These are phyloP conservation scores for Jamesozyma piceae DNA, from an alignment of 805 yeast species.

Conservation along the genomic window DNA sequence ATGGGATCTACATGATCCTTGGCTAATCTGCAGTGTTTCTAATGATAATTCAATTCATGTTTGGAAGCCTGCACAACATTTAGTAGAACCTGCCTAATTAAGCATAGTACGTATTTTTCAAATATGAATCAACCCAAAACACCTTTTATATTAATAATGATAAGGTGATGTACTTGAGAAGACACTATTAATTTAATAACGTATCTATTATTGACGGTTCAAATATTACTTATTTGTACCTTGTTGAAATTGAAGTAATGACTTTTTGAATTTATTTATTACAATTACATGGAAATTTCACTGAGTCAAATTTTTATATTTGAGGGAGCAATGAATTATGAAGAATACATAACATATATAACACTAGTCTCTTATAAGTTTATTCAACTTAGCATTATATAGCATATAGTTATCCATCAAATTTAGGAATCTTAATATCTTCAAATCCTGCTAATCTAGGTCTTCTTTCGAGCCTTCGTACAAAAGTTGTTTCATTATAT, in stretches of 20 bases:
- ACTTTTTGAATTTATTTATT: too few relatives aligned
- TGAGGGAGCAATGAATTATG: too few relatives aligned
- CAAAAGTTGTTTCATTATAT: conserved; percentile 24
- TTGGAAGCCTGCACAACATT: conserved; percentile 55
- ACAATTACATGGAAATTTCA: too few relatives aligned
- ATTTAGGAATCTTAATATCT: conserved; percentile 2
- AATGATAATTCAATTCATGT: conserved; percentile 83
- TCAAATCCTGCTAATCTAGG: conserved; percentile 6
- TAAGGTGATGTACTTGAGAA: too few relatives aligned
- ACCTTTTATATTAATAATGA: too few relatives aligned
- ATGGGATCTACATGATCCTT: conserved; percentile 69
- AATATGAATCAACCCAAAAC: too few relatives aligned
- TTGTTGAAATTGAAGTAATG: too few relatives aligned
- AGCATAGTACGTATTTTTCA: too few relatives aligned
- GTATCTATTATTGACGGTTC: too few relatives aligned
- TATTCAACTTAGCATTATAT: not conserved
- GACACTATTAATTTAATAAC: too few relatives aligned
- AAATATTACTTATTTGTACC: too few relatives aligned
- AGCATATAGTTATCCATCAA: not conserved
- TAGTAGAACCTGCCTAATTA: conserved; percentile 21
- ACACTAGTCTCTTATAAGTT: not conserved
- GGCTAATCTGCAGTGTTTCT: conserved; percentile 67
- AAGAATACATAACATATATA: not conserved
- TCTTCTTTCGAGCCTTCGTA: conserved; percentile 16
- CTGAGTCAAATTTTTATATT: too few relatives aligned